A percentile compares a stretch with the other conserved stretches of the same genome.
These are phyloP conservation scores for Aspergillus calidoustus DNA, from an alignment of 2,329 filamentous ascomycete species.

Conservation along the genomic window DNA sequence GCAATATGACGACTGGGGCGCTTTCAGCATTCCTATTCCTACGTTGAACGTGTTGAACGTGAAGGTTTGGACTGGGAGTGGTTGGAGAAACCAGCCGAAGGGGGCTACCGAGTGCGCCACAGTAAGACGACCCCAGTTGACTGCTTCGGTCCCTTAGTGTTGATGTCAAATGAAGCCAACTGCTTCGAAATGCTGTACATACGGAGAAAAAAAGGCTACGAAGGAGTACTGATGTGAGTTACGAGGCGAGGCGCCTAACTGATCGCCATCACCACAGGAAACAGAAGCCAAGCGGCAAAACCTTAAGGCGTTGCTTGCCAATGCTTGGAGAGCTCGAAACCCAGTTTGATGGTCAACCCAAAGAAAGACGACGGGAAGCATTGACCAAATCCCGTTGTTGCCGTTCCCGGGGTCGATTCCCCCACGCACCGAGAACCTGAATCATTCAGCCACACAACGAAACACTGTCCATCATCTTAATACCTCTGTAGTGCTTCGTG, in stretches of 20 bases:
- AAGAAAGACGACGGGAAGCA: constrained; percentile 1
- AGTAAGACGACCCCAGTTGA: neutral
- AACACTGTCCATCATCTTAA: neutral
- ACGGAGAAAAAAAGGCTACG: neutral
- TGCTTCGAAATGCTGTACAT: neutral
- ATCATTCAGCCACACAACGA: neutral
- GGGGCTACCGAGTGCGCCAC: neutral
- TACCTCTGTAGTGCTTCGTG: neutral
- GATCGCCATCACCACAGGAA: neutral
- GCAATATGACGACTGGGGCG: constrained; percentile 3
- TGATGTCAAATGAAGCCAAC: neutral
- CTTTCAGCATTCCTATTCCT: neutral
- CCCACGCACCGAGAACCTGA: too few relatives aligned
- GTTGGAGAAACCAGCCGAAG: neutral
- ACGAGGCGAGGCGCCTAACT: neutral
- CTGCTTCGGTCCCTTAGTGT: neutral
- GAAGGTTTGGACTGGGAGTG: neutral
- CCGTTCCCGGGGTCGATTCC: neutral
- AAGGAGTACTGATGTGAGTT: neutral
- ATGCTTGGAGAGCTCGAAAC: neutral
- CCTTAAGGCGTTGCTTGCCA: neutral
- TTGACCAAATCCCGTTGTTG: neutral
- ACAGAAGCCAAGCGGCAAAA: neutral
- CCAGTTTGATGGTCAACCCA: neutral
- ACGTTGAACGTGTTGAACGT: neutral